A percentile compares a stretch with the other conserved stretches of the same genome.
Evolutionary conservation across 1,284 basidiomycete genomes (phyloP).

Genomic region (Polyporus tsugae): DNA sequence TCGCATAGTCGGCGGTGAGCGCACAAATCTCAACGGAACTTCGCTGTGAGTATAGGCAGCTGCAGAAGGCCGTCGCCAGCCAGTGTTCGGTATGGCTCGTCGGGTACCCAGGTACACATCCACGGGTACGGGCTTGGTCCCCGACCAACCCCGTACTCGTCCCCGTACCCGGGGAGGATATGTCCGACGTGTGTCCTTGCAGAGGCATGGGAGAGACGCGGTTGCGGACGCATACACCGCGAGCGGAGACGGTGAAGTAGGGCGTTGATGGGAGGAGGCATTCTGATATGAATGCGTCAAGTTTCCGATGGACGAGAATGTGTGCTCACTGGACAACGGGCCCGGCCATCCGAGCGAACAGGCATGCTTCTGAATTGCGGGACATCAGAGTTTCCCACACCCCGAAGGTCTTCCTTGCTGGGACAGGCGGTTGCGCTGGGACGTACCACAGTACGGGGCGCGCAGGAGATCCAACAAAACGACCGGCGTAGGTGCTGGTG

Average conservation of each 20-base stretch:
- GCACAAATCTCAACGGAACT: background rate
- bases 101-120: background rate
- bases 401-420: too few relatives aligned
- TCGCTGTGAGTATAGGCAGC: background rate
- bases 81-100: background rate
- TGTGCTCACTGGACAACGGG: background rate
- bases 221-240: background rate
- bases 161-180: background rate
- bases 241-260: background rate
- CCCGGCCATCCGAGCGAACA: background rate
- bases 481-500: too few relatives aligned
- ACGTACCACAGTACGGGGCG: too few relatives aligned
- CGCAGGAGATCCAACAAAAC: too few relatives aligned
- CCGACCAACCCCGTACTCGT: too few relatives aligned
- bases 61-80: too few relatives aligned
- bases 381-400: too few relatives aligned
- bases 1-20: background rate
- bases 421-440: too few relatives aligned
- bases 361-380: too few relatives aligned
- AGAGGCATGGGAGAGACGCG: background rate
- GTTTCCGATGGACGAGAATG: background rate
- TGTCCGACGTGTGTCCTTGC: background rate
- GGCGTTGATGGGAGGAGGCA: background rate
- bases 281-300: too few relatives aligned
- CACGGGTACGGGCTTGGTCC: background rate